Evolutionary conservation across 805 yeast species (phyloP).

Genomic region (Zygosaccharomyces siamensis): DNA sequence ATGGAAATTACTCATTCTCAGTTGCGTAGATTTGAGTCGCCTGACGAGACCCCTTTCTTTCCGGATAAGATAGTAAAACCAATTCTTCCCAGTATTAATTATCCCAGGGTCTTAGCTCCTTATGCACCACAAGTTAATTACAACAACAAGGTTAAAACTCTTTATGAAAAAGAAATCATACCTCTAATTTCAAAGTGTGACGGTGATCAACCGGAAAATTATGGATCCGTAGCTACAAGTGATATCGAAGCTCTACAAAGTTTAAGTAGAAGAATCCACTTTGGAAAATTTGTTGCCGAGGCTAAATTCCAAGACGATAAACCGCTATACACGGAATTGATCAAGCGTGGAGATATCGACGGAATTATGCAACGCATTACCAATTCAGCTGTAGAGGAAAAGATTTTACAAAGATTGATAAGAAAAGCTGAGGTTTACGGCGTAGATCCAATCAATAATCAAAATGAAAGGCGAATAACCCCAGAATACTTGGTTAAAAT

Average conservation of each 20-base stretch:
- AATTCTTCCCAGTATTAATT: conserved; percentile 72
- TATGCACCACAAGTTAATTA: conserved; percentile 72
- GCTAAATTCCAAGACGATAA: conserved; percentile 74
- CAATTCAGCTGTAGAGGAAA: conserved; percentile 78
- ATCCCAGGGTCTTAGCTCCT: conserved; percentile 73
- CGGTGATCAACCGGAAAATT: conserved; percentile 78
- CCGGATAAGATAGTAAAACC: conserved; percentile 60
- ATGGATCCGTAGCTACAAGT: conserved; percentile 78
- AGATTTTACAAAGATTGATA: conserved; percentile 70
- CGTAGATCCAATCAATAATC: conserved; percentile 74
- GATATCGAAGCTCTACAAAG: conserved; percentile 89
- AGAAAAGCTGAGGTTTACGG: conserved; percentile 85
- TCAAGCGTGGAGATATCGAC: conserved; percentile 55
- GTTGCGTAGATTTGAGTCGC: conserved; percentile 85
- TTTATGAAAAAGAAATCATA: conserved; percentile 69
- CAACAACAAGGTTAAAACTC: conserved; percentile 59
- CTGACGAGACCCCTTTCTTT: conserved; percentile 89
- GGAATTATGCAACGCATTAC: conserved; percentile 83
- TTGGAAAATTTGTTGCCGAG: conserved; percentile 97
- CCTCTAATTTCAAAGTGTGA: conserved; percentile 62
- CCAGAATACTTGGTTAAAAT: conserved; percentile 79
- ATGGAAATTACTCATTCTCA: conserved; percentile 73
- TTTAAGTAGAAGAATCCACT: conserved; percentile 86
- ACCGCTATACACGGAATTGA: conserved; percentile 58
- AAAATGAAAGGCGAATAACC: conserved; percentile 70